Conservation (phyloP, 495 filamentous ascomycete genomes). For the Cercophora scortea region DNA sequence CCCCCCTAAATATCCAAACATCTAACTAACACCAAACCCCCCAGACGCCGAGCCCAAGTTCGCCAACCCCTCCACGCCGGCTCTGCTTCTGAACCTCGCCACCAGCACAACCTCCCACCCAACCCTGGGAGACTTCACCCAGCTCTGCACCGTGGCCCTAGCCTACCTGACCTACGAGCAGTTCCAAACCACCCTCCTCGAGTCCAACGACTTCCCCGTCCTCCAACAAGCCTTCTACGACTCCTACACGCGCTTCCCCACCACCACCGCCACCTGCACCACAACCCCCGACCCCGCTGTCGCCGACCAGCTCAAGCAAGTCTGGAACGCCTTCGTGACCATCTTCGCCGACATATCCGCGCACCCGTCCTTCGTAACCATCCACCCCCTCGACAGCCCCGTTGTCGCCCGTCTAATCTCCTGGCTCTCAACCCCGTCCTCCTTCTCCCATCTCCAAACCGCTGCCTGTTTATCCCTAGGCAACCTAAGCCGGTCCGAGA, state of each 20-base stretch:
- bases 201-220: constrained; percentile 17
- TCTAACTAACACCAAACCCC: neutral
- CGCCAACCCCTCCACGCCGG: constrained; percentile 25
- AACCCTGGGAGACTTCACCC: constrained; percentile 29
- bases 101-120: constrained; percentile 5
- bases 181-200: constrained; percentile 37
- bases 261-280: constrained; percentile 11
- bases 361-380: constrained; percentile 41
- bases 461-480: constrained; percentile 70
- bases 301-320: constrained; percentile 42
- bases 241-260: constrained; percentile 19
- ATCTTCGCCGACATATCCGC: constrained; percentile 58
- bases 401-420: constrained; percentile 39
- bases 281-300: constrained; percentile 37
- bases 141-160: constrained; percentile 27
- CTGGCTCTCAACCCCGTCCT: constrained; percentile 30
- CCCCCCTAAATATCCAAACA: neutral
- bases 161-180: constrained; percentile 34
- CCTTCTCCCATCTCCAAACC: constrained; percentile 49
- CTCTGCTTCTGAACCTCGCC: constrained; percentile 26
- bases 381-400: constrained; percentile 28
- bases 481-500: constrained; percentile 68
- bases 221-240: constrained; percentile 26
- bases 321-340: constrained; percentile 48
- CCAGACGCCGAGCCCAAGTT: constrained; percentile 29